Conservation (phyloP, 495 filamentous ascomycete genomes). For the Bacidia rubella region DNA sequence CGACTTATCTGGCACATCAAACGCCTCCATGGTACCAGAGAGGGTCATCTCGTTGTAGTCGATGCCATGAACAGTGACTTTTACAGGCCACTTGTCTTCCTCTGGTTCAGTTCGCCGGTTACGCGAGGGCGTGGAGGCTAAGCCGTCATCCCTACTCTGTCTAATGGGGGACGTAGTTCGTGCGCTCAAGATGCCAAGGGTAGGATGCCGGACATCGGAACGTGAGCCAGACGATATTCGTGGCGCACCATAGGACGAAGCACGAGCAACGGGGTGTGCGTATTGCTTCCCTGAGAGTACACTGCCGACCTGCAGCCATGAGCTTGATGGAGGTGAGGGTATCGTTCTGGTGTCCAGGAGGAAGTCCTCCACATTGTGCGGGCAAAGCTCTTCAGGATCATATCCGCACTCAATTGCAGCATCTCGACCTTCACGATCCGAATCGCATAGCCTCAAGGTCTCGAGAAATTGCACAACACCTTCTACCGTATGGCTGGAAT, state of each 20-base stretch:
- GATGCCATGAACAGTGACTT: conserved; percentile 56
- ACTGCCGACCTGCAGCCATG: conserved; percentile 52
- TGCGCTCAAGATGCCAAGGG: conserved; percentile 12
- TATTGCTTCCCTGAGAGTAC: conserved; percentile 52
- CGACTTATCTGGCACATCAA: conserved; percentile 51
- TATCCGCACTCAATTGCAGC: conserved; percentile 34
- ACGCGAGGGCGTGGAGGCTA: conserved; percentile 22
- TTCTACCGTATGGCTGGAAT: conserved; percentile 33
- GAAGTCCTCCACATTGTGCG: conserved; percentile 45
- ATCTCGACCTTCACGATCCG: conserved; percentile 41
- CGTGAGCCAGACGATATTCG: not conserved
- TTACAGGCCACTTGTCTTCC: conserved; percentile 59
- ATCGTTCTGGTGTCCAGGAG: conserved; percentile 44
- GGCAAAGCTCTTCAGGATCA: conserved; percentile 30
- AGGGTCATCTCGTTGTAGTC: conserved; percentile 50
- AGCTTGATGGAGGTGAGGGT: conserved; percentile 41
- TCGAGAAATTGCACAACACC: conserved; percentile 54
- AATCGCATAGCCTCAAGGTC: conserved; percentile 40
- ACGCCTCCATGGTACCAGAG: conserved; percentile 69
- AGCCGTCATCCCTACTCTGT: conserved; percentile 14
- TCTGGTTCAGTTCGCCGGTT: conserved; percentile 18
- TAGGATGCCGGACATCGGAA: conserved; percentile 9
- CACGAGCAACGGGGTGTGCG: conserved; percentile 18
- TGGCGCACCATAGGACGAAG: not conserved
- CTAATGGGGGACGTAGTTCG: conserved; percentile 2